Percentiles rank a stretch among this genome's conserved stretches.
phyloP scores from a whole-genome alignment of 2,329 filamentous ascomycete species.

The Fusarium tjaetaba region DNA sequence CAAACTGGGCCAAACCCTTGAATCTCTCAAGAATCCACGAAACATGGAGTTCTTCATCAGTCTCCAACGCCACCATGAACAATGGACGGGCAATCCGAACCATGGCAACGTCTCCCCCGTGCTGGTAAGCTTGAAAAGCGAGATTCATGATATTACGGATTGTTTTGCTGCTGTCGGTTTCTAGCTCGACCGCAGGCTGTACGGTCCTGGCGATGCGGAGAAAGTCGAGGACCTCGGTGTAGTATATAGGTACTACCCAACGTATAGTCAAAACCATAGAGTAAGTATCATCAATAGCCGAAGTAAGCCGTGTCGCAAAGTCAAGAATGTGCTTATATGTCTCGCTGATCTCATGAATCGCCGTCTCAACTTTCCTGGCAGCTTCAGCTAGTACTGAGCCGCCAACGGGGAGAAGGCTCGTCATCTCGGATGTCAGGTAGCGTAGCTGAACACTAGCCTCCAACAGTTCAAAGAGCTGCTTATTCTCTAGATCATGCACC shows the following conservation, averaged over 20 bases:
- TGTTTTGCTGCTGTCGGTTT: neutral
- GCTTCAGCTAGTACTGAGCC: neutral
- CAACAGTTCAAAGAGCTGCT: neutral
- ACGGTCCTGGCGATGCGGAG: neutral
- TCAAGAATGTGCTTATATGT: neutral
- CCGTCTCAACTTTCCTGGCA: neutral
- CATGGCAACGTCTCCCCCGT: neutral
- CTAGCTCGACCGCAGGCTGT: fast-evolving
- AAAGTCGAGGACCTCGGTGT: neutral
- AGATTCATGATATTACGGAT: neutral
- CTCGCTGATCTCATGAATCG: neutral
- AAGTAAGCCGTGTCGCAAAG: neutral
- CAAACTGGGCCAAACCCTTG: neutral
- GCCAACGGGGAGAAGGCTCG: neutral
- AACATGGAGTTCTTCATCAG: neutral
- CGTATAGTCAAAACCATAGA: neutral
- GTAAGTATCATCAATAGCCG: neutral
- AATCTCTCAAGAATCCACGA: neutral
- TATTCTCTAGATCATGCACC: neutral
- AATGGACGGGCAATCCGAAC: neutral
- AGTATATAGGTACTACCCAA: neutral
- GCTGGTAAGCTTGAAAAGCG: neutral
- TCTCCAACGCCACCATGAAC: neutral
- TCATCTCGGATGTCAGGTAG: neutral
- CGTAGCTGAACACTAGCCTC: neutral